phyloP scores from a whole-genome alignment of 129 eudicot genomes.

The Erigeron canadensis region DNA sequence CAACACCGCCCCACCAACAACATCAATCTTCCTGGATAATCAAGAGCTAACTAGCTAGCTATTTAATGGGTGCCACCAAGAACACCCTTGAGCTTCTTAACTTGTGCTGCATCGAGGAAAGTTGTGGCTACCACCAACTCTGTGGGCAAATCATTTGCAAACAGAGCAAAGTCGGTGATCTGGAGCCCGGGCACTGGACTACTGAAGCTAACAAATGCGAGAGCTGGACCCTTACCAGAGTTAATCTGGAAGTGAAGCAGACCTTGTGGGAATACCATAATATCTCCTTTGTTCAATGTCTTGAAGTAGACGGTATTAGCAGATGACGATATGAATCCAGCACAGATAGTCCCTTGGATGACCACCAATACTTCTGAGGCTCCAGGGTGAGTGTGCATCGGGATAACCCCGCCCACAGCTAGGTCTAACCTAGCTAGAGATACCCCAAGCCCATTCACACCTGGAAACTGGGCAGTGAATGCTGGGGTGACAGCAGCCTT shows the following conservation, averaged over 20 bases:
- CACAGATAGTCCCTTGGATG: conserved; percentile 70
- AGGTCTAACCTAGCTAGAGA: conserved; percentile 75
- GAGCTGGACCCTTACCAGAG: conserved; percentile 44
- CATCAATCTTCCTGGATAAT: conserved; percentile 1
- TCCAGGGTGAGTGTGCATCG: conserved; percentile 96
- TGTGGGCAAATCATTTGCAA: conserved; percentile 67
- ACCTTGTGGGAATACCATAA: conserved; percentile 94
- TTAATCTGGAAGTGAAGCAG: conserved; percentile 82
- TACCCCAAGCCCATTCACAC: conserved; percentile 73
- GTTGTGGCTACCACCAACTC: conserved; percentile 63
- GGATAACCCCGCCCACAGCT: conserved; percentile 73
- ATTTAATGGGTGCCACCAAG: conserved; percentile 73
- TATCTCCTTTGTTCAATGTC: conserved; percentile 60
- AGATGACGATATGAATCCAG: conserved; percentile 77
- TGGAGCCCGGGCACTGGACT: conserved; percentile 83
- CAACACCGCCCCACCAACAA: conserved; percentile 18
- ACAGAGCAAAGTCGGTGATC: conserved; percentile 71
- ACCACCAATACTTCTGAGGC: conserved; percentile 72
- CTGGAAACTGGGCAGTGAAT: conserved; percentile 72
- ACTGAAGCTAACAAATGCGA: conserved; percentile 67
- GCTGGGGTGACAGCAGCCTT: conserved; percentile 92
- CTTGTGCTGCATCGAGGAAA: conserved; percentile 61
- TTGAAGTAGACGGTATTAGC: conserved; percentile 60
- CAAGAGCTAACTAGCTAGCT: background rate
- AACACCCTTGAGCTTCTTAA: conserved; percentile 91